A percentile compares a stretch with the other conserved stretches of the same genome.
Conservation (phyloP, 148 eudicot genomes). For the Chenopodium quinoa region DNA sequence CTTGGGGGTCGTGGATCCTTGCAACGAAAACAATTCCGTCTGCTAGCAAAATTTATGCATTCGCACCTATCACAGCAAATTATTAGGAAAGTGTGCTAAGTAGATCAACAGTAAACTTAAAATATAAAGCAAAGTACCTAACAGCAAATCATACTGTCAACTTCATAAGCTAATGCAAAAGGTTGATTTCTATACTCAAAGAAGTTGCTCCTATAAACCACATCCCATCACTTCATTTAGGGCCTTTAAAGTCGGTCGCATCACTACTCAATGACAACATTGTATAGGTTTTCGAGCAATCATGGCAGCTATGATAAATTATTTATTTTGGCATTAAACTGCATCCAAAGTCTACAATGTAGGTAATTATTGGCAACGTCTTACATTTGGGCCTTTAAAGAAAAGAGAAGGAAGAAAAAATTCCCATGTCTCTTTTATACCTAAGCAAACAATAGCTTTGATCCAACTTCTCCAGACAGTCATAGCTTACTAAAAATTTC, state of each 20-base stretch:
- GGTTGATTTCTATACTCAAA: not conserved
- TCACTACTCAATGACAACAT: not conserved
- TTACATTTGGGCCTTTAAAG: not conserved
- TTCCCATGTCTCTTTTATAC: not conserved
- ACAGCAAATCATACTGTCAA: not conserved
- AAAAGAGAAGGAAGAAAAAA: not conserved
- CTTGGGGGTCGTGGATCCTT: slow-evolving; percentile 19
- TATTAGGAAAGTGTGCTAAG: not conserved
- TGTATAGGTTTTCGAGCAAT: not conserved
- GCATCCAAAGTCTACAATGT: not conserved
- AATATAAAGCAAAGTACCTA: not conserved
- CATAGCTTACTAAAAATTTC: not conserved
- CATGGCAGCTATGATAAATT: not conserved
- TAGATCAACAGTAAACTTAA: not conserved
- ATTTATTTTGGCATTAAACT: not conserved
- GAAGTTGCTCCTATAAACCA: not conserved
- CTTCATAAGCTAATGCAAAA: not conserved
- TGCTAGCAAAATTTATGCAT: slow-evolving; percentile 28
- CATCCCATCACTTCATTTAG: not conserved
- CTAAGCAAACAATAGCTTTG: not conserved
- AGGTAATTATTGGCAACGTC: not conserved
- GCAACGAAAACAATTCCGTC: slow-evolving; percentile 28
- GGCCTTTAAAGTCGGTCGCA: not conserved
- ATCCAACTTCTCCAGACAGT: not conserved
- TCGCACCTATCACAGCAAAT: slow-evolving; percentile 24